Base-by-base conservation (phyloP, 106 monocot species). In the Dendrobium huoshanense region DNA sequence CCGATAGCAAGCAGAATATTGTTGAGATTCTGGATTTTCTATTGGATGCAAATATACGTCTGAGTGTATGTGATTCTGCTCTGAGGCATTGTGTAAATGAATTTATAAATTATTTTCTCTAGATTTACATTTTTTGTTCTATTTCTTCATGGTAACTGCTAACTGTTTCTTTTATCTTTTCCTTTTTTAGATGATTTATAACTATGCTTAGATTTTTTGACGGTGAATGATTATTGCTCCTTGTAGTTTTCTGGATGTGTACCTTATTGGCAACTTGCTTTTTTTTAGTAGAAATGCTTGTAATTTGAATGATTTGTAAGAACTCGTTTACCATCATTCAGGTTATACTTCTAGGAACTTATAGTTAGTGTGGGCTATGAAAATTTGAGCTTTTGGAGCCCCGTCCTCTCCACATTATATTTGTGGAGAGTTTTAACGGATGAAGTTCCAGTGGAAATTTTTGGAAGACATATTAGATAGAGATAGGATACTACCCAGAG, bases 11-110 rank as follows among this genome's bases (percentile, higher is more conserved):
- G 84, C 84, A 92, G 84, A 90, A 87, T 75, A 94, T 89, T 13
- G 84, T 87, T 82, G 80, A 54, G 80, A 87, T 97, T 77, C 84
- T 97, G 56, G 91, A 94, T 80, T 97, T 97, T 86, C 87, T 97
- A 29, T 87, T 94, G 94, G 92, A 97, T 85, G 85, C 97, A 80
- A 97, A 97, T 77, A 88, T 92, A 77, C 86, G 84, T 6, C 81
- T 97, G 20, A 97, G 94, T 81, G 97, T 97, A 91, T 85, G 94
- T 33, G 49, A 18, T 31, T 43, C 20, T 74, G 3, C 22, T 76
- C 13, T 76, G 76, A 47, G 10, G 43, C 44, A 18, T 19, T 74
- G 18, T 37, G 13, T 70, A 70, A 33, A 16, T 70, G 33, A 1
- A 70, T 70, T 70, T 37, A 70, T 33, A 70, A 33, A 16, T 37